phyloP scores from a whole-genome alignment of 148 eudicot species.

The Polygonum aviculare region DNA sequence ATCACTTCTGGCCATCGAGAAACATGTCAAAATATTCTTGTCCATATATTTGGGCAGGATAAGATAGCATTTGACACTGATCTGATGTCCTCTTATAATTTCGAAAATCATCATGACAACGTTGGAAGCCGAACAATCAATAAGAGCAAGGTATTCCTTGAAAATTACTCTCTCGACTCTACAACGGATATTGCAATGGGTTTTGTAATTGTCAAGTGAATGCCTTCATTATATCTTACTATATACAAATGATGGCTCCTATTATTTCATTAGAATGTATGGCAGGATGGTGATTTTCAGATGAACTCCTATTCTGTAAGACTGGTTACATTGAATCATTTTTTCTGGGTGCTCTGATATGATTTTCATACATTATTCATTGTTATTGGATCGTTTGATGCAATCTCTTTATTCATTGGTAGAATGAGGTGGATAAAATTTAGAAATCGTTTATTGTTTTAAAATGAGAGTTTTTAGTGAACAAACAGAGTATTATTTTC shows the following conservation, averaged over 20 bases:
- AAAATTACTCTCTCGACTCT: not conserved
- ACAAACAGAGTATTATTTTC: not conserved
- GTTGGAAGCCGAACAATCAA: conserved; percentile 31
- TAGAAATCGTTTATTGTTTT: too few relatives aligned
- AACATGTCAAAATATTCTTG: conserved; percentile 67
- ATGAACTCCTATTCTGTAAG: not conserved
- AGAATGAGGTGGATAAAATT: too few relatives aligned
- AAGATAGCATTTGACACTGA: conserved; percentile 32
- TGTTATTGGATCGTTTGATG: too few relatives aligned
- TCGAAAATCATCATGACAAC: conserved; percentile 33
- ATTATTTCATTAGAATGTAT: not conserved
- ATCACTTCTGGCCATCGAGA: conserved; percentile 54
- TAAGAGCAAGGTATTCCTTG: conserved; percentile 57
- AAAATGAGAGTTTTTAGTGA: too few relatives aligned
- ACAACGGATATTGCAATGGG: not conserved
- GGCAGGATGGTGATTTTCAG: not conserved
- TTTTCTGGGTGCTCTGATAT: not conserved
- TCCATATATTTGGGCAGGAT: conserved; percentile 48
- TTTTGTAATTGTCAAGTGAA: not conserved
- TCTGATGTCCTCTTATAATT: conserved; percentile 24
- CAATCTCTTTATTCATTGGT: too few relatives aligned
- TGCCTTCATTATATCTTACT: not conserved
- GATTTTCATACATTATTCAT: not conserved
- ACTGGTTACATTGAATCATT: not conserved
- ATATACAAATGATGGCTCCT: not conserved